These are phyloP conservation scores for Phytophthora sojae DNA, from an alignment of 352 stramenopile species.

Conservation along the genomic window DNA sequence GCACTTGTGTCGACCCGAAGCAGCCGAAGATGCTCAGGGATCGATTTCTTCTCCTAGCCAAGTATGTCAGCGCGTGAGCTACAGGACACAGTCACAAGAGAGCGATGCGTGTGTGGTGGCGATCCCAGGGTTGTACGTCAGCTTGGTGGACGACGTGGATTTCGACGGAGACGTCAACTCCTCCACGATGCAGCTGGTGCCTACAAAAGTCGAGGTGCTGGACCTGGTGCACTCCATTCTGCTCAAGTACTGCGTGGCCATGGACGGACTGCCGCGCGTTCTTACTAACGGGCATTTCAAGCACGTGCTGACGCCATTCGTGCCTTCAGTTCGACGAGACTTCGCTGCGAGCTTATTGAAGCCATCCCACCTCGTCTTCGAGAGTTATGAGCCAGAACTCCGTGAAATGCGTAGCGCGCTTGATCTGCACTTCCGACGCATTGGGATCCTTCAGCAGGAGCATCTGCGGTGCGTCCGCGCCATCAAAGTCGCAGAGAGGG, in stretches of 20 bases:
- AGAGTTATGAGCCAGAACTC: constrained; percentile 27
- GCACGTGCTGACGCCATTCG: constrained; percentile 51
- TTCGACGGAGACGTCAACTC: constrained; percentile 35
- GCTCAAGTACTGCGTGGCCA: constrained; percentile 48
- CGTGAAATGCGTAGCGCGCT: constrained; percentile 35
- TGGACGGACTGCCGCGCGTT: constrained; percentile 52
- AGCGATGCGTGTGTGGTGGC: not conserved
- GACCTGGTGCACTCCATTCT: constrained; percentile 53
- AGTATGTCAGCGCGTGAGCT: constrained; percentile 11
- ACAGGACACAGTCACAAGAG: constrained; percentile 2
- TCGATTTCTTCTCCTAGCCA: not conserved
- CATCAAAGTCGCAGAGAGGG: constrained; percentile 43
- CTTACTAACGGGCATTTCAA: constrained; percentile 41
- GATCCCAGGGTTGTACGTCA: constrained; percentile 35
- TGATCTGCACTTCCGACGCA: constrained; percentile 41
- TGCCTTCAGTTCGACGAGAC: constrained; percentile 24
- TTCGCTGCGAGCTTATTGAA: constrained; percentile 40
- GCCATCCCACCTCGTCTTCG: constrained; percentile 38
- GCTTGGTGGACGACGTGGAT: constrained; percentile 24
- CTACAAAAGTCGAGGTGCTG: constrained; percentile 48
- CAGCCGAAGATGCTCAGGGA: not conserved
- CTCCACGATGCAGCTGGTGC: constrained; percentile 32
- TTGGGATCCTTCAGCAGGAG: constrained; percentile 40
- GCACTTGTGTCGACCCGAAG: constrained; percentile 5
- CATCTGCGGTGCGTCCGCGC: constrained; percentile 45